Conservation (phyloP, 345 rosid species). For the Turritis glabra region DNA sequence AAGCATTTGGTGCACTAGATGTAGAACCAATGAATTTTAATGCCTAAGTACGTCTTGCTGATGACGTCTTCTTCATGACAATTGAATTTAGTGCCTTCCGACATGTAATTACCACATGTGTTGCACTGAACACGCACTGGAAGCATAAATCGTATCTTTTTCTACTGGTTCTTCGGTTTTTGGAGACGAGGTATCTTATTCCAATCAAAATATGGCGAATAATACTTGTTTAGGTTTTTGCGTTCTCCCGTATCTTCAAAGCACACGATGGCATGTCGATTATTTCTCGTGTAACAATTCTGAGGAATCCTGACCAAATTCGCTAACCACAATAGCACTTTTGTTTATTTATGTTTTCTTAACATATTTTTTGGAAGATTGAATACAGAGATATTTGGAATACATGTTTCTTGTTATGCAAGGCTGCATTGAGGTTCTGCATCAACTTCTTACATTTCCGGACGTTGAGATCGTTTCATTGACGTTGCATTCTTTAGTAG, state of each 20-base stretch:
- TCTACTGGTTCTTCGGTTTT: constrained; percentile 40
- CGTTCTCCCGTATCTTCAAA: constrained; percentile 66
- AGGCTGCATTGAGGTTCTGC: too few species aligned
- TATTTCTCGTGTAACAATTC: too few species aligned
- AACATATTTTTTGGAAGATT: too few species aligned
- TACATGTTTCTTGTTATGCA: too few species aligned
- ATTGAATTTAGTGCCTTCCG: constrained; percentile 79
- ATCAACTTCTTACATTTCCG: too few species aligned
- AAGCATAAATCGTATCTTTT: constrained; percentile 83
- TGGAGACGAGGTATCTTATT: constrained; percentile 57
- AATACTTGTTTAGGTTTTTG: constrained; percentile 73
- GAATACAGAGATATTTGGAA: too few species aligned
- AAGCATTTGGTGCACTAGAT: constrained; percentile 81
- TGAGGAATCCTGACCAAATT: too few species aligned
- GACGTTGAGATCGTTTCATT: too few species aligned
- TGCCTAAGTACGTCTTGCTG: constrained; percentile 42
- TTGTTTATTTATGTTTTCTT: too few species aligned
- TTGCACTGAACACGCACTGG: constrained; percentile 77
- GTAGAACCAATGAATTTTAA: constrained; percentile 67
- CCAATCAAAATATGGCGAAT: constrained; percentile 79
- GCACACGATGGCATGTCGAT: too few species aligned
- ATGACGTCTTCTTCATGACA: constrained; percentile 68
- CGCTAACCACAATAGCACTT: too few species aligned
- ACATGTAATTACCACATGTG: constrained; percentile 77
- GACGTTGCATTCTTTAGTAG: too few species aligned